Evolutionary conservation across 345 rosid genomes (phyloP), one percentile per base, ranked within the genome.

Genomic region (Aquilaria malaccensis): DNA sequence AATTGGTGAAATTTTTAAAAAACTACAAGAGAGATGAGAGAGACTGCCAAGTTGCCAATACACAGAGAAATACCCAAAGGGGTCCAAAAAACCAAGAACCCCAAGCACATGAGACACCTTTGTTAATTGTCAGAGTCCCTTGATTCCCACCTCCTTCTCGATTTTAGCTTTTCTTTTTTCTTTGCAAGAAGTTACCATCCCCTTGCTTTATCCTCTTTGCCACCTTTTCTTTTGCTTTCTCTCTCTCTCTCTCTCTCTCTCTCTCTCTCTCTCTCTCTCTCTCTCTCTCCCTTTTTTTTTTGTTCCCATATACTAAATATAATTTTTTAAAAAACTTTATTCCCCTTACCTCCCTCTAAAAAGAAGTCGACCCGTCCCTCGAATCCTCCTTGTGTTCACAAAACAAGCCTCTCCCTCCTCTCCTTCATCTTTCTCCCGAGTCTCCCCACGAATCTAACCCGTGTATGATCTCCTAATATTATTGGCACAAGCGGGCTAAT

Each of bases 381-480:
- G 81, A 79, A 56, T 81, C 87, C 86, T 74, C 80, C 76, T 76
- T 77, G 88, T 76, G 79, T 71, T 81, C 82, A 73, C 77, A 81
- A 81, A 72, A 70, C 86, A 74, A 33, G 55, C 13, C 67, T 65
- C 48, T 68, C 62, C 82, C 77, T 62, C 78, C 72, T 66, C 62
- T 62, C 64, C 64, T 55, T 62, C 56, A 58, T 65, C 67, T 55
- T 66, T 56, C 61, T 68, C 41, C 63, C 45, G 22, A 22, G 22
- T 22, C 22, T 22, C 22, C 22, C 22, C 22, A 22, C 22, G 22
- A 22, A 22, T 22, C 22, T 22, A 22, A 22, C 22, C 22, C 22
- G 22, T 22, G 22, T 22, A 22, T 22, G 22, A 22, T 22, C 22
- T 22, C 22, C 22, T 22, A 22, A 22, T 22, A 22, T 22, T 22